Evolutionary conservation across 768 basidiomycete species (phyloP).

Genomic region (Galerina marginata): DNA sequence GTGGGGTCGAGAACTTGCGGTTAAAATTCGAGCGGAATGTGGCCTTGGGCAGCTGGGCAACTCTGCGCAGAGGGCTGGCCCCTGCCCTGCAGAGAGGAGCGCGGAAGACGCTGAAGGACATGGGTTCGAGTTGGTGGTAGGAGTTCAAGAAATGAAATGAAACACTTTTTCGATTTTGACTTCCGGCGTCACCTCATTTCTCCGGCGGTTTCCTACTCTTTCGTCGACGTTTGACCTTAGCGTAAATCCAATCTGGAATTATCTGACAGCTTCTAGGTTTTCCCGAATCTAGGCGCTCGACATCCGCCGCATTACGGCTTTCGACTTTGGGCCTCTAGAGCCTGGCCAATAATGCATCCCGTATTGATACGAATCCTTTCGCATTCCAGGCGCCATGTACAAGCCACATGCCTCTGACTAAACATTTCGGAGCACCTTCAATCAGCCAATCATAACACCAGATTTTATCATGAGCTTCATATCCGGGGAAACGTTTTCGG

Average conservation of each 20-base stretch:
- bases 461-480: slow-evolving; percentile 16
- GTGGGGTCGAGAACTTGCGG: slow-evolving; percentile 66
- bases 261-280: neutral
- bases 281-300: neutral
- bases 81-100: slow-evolving; percentile 53
- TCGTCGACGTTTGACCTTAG: neutral
- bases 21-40: slow-evolving; percentile 46
- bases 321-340: neutral
- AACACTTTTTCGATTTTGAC: slow-evolving; percentile 13
- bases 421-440: slow-evolving; percentile 4
- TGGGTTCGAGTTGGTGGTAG: slow-evolving; percentile 34
- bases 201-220: neutral
- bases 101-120: slow-evolving; percentile 65
- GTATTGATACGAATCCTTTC: neutral
- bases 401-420: slow-evolving; percentile 13
- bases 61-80: slow-evolving; percentile 49
- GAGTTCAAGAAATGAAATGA: slow-evolving; percentile 21
- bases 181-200: slow-evolving; percentile 9
- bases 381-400: slow-evolving; percentile 2
- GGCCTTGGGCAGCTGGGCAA: slow-evolving; percentile 27
- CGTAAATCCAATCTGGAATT: neutral
- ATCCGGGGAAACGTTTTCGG: slow-evolving; percentile 17
- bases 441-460: slow-evolving; percentile 9
- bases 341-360: neutral
- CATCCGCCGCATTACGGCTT: neutral